Percentiles rank a stretch among this genome's conserved stretches.
These are phyloP conservation scores for Pseudotulostoma volvatum DNA, from an alignment of 495 filamentous ascomycete species.

Conservation along the genomic window DNA sequence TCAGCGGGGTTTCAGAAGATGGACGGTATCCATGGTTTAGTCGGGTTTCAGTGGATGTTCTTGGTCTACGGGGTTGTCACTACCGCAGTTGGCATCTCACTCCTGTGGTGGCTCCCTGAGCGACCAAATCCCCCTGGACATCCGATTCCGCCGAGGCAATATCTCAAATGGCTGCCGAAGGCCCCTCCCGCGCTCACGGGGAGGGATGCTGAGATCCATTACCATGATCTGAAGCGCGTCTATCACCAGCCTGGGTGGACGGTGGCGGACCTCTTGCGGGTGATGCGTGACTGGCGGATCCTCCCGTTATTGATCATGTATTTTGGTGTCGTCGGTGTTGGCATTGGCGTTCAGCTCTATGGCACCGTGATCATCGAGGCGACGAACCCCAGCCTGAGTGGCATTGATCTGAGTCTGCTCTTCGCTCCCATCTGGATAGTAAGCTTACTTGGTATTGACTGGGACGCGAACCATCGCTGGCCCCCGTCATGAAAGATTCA, in stretches of 20 bases:
- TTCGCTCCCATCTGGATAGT: slow-evolving; percentile 87
- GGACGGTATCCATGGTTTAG: slow-evolving; percentile 59
- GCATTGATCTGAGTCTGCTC: slow-evolving; percentile 62
- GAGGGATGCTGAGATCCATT: slow-evolving; percentile 67
- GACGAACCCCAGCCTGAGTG: slow-evolving; percentile 54
- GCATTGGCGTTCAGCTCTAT: slow-evolving; percentile 77
- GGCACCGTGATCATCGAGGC: slow-evolving; percentile 70
- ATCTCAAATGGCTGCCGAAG: slow-evolving; percentile 42
- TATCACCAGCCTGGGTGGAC: slow-evolving; percentile 60
- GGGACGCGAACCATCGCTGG: too few species aligned
- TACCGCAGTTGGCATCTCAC: slow-evolving; percentile 38
- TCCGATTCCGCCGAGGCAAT: slow-evolving; percentile 18
- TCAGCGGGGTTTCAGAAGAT: slow-evolving; percentile 86
- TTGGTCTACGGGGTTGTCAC: slow-evolving; percentile 68
- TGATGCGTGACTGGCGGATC: slow-evolving; percentile 70
- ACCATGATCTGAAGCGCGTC: slow-evolving; percentile 65
- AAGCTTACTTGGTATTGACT: slow-evolving; percentile 25
- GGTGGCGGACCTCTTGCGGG: slow-evolving; percentile 43
- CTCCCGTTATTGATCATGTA: slow-evolving; percentile 84
- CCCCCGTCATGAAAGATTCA: neutral
- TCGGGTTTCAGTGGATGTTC: slow-evolving; percentile 93
- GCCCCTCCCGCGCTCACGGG: slow-evolving; percentile 57
- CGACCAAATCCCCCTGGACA: slow-evolving; percentile 56
- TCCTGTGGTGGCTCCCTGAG: slow-evolving; percentile 86
- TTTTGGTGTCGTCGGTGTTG: slow-evolving; percentile 84